A percentile compares a stretch with the other conserved stretches of the same genome.
Conservation (phyloP, 768 basidiomycete species). For the Boletus bicolor region DNA sequence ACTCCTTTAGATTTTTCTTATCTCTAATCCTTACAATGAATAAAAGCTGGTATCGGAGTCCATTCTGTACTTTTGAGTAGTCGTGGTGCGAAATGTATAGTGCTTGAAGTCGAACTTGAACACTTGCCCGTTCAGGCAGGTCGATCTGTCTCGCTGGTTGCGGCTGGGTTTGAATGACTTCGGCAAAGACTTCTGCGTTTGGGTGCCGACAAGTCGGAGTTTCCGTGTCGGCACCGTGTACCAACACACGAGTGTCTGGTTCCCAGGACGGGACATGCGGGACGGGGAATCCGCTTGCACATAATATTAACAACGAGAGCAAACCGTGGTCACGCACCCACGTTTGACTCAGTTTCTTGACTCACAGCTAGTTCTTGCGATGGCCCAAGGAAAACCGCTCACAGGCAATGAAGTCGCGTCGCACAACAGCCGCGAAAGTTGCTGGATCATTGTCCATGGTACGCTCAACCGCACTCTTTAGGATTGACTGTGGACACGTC, state of each 20-base stretch:
- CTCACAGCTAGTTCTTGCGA: neutral
- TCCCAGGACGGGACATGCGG: conserved; percentile 5
- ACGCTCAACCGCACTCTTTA: conserved; percentile 7
- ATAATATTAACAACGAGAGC: neutral
- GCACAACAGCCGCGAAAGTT: conserved; percentile 58
- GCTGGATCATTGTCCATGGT: conserved; percentile 88
- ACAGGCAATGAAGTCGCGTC: conserved; percentile 51
- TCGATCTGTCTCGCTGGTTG: neutral
- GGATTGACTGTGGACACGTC: neutral
- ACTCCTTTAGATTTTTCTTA: conserved; percentile 21
- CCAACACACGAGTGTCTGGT: neutral
- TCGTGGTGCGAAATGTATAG: neutral
- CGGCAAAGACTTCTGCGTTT: too few species aligned
- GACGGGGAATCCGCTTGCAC: conserved; percentile 1
- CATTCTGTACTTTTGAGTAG: neutral
- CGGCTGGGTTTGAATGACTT: neutral
- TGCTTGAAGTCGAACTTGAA: conserved; percentile 4
- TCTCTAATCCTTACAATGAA: conserved; percentile 22
- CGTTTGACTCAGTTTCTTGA: neutral
- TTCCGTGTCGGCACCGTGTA: neutral
- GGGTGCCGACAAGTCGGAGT: conserved; percentile 3
- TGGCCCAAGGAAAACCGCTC: conserved; percentile 25
- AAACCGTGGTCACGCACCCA: neutral
- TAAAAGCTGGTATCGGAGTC: conserved; percentile 9
- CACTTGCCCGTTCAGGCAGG: conserved; percentile 6